Base-by-base conservation (phyloP, 2,329 filamentous ascomycete species). In the Alternaria sp. region DNA sequence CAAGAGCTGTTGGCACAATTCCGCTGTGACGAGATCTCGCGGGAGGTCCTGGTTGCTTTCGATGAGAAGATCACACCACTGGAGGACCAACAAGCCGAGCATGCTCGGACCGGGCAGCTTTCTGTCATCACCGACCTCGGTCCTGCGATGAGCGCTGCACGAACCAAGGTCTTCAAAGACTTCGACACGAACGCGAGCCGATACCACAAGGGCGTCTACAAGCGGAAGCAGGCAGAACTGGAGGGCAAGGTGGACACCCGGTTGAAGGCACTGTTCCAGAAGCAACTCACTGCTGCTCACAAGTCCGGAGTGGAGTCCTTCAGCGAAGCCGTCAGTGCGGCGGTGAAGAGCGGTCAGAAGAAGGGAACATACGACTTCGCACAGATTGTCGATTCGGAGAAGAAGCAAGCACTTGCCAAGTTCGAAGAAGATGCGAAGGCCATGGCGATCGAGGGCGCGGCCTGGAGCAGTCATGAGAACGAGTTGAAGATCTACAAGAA, bases 1-100 rank as follows among this genome's bases (percentile, higher is more conserved):
- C 96, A 99, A 81, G 96, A 99, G 79, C 86, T 99, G 49, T 86
- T 99, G 57, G 96, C 96, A 11, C 96, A 99, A 79, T 99, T 98
- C 83, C 89, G 96, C 69, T 99, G 96, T 80, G 96, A 99, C 78
- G 96, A 99, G 81, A 99, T 99, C 62, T 88, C 93, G 43, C 88
- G 94, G 67, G 36, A 97, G 77, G 96, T 97, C 12, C 85, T 97
- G 61, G 82, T 93, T 45, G 86, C 85, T 3, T 99, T 99, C 72
- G 96, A 99, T 73, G 86, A 89, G 57, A 85, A 88, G n/a, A 90
- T 99, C 64, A 77, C 83, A 9, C 95, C 96, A 0, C 87, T 98
- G 13, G 96, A 99, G 80, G 91, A 96, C 72, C 88, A 91, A 77
- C 95, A 97, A 80, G 87, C 89, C 13, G 91, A 94, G 69, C 89